Evolutionary conservation across 441 rosid genomes (phyloP), one percentile per base, ranked within the genome.

Genomic region (Populus hybrid): DNA sequence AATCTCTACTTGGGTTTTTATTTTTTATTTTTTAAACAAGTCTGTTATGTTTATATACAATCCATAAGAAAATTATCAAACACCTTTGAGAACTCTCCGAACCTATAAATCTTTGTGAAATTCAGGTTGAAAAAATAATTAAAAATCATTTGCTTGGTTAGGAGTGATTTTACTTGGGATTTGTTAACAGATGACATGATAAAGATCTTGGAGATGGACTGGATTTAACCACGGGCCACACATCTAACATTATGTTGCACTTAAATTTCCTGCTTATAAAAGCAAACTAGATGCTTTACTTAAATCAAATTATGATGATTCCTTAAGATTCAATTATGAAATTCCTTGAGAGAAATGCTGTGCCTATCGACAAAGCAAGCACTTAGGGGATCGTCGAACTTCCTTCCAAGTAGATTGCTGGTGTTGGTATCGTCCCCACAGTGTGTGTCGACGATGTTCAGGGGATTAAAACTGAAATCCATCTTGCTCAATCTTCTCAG

Each of bases 211-310:
- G 59, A 10, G 72, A 46, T 46, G 26, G 32, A 24, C 6, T 54
- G 23, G 12, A 34, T 78, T 73, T 34, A 69, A 69, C 78, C 69
- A 1, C 21, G 3, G 18, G 73, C 35, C 67, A 77, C 72, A 16
- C 50, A 12, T 40, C 32, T 64, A 38, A 78, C 77, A 54, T 23
- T 70, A 21, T 73, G 69, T n/a, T 77, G 82, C 80, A 83, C 82
- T 80, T 73, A 81, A 76, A 82, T 76, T 84, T 81, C 81, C 82
- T 83, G 82, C 84, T 70, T 81, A 75, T 74, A 79, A 75, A 86
- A 85, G 88, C 89, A 84, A 84, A 76, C 72, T 69, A 73, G 34
- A 46, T 73, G 66, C 80, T 81, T 77, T 81, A 76, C 69, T 72
- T 76, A 77, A 81, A 75, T 76, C 81, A 81, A 76, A 77, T 81